Evolutionary conservation across 2,329 filamentous ascomycete species (phyloP), one percentile per base, ranked within the genome.

Genomic region (Macrophomina pseudophaseolina): DNA sequence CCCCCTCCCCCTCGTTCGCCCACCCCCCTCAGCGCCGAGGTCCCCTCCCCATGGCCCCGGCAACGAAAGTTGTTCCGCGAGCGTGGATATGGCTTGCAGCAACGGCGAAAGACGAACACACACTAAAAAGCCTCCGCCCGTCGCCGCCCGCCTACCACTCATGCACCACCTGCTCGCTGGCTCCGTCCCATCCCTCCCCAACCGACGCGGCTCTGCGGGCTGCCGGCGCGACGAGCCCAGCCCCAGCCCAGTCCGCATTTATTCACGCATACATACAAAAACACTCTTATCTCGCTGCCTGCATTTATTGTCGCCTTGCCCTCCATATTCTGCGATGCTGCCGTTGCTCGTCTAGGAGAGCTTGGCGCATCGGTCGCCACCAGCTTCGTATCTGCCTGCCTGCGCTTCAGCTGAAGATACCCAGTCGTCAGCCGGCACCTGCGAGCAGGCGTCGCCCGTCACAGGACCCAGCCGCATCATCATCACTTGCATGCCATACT

Each of bases 1-100:
- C 23, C 23, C 23, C 23, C 23, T 23, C 23, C 23, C 23, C 23
- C 23, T 23, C 23, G 23, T 23, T 23, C 23, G 23, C 23, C 23
- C 23, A 23, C 23, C 23, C 23, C 23, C 23, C 23, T 23, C 23
- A 23, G 23, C 23, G 23, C 23, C 23, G 23, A 23, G 23, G 23
- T 23, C 40, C 46, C 40, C 56, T 28, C 56, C 48, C 56, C 56
- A 60, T 46, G 40, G 62, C 62, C 62, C 49, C 49, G 56, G 23
- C 23, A 23, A 23, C 23, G 56, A 32, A 28, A 40, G 23, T 12
- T 8, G 40, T 12, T 60, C 56, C 58, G 58, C 44, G 58, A 35
- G 42, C 44, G 42, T 62, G 58, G 58, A 16, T 62, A 62, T 62
- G 58, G 58, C 58, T 62, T 62, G 58, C 63, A 56, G 63, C 42